Evolutionary conservation across 2,329 filamentous ascomycete species (phyloP).

Genomic region (Fusarium bulbicola): DNA sequence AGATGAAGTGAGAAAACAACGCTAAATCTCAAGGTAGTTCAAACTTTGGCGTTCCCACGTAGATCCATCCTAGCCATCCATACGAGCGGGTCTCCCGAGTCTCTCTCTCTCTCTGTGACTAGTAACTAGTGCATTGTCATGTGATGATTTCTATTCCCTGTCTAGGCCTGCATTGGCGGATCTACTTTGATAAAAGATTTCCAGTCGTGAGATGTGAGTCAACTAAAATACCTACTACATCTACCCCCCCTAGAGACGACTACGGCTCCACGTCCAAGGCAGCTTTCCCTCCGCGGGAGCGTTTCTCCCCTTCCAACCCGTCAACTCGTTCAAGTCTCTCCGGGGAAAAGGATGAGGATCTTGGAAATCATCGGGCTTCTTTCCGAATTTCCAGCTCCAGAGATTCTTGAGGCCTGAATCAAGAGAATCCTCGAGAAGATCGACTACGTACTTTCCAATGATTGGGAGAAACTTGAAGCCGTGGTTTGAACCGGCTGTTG

Average conservation of each 20-base stretch:
- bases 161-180: background rate
- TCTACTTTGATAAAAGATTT: slow-evolving; percentile 1
- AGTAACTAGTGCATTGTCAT: slow-evolving; percentile 13
- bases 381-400: slow-evolving; percentile 48
- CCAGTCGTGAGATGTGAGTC: slow-evolving; percentile 13
- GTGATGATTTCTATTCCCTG: slow-evolving; percentile 13
- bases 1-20: slow-evolving; percentile 15
- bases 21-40: slow-evolving; percentile 3
- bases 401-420: slow-evolving; percentile 50
- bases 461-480: slow-evolving; percentile 63
- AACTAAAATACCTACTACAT: background rate
- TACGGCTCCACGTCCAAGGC: slow-evolving; percentile 37
- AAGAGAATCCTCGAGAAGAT: slow-evolving; percentile 44
- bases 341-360: slow-evolving; percentile 35
- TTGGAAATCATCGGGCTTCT: slow-evolving; percentile 28
- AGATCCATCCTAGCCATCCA: slow-evolving; percentile 4
- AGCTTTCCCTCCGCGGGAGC: slow-evolving; percentile 32
- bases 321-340: slow-evolving; percentile 31
- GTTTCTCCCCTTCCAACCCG: slow-evolving; percentile 35
- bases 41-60: background rate
- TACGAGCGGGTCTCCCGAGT: background rate
- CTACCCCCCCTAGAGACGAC: slow-evolving; percentile 20
- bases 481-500: slow-evolving; percentile 62
- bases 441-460: slow-evolving; percentile 58
- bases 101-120: too few species aligned